Evolutionary conservation across 225 moss, liverwort and hornwort genomes (phyloP), one percentile per base, ranked within the genome.

Genomic region (Sphagnum tenellum): DNA sequence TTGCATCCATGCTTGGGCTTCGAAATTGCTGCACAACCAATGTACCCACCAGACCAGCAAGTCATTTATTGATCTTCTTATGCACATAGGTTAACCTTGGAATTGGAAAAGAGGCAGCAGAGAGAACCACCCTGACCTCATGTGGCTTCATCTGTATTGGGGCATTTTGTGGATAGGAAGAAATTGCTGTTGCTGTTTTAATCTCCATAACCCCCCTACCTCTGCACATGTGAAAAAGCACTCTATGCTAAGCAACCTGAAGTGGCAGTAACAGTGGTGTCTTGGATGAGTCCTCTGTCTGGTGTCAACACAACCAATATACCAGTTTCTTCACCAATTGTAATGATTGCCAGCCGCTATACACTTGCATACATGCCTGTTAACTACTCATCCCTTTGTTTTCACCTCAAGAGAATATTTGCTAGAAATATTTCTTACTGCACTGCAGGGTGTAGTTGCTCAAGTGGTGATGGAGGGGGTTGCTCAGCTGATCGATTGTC

Each of bases 161-260:
- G 65, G 71, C 80, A 60, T 68, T 61, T 3, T 57, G 73, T 9
- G 68, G 68, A 56, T 53, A 64, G 48, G 66, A 75, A 71, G 71
- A 64, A 47, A 65, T 66, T 66, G 59, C 73, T 69, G 48, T 72
- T 5, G 77, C 73, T 68, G 75, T 75, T 56, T 57, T 75, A 65
- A 84, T 61, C 66, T 80, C 84, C 71, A 74, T 77, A 0, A 84
- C 84, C 64, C 84, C 84, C 12, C 80, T 80, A 69, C 61, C 80
- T 51, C 84, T 84, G 80, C 62, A 72, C n/a, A 63, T 56, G 67
- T 59, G 12, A 57, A 58, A 71, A 69, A 71, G 7, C 64, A 46
- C 9, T 11, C 5, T 13, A 5, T 13, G 7, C 44, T 58, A 2
- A 6, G 44, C 12, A 4, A 58, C 44, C 29, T 29, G 29, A 29